Percentiles rank a stretch among this genome's conserved stretches.
These are phyloP conservation scores for Fusarium equiseti DNA, from an alignment of 2,329 filamentous ascomycete species.

Conservation along the genomic window DNA sequence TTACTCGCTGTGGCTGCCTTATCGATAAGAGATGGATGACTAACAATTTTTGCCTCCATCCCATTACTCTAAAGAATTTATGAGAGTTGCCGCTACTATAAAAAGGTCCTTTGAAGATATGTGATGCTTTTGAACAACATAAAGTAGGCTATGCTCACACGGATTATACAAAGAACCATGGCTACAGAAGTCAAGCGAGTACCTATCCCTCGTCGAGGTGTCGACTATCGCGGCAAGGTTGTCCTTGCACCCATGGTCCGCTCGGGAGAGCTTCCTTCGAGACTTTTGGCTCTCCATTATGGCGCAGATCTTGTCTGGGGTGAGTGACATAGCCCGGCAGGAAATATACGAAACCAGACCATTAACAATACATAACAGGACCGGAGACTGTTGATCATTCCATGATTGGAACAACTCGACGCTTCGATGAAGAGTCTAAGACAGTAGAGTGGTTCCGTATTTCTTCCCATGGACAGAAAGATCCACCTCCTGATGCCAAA, in stretches of 20 bases:
- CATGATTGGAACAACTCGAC: constrained; percentile 87
- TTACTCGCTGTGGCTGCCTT: constrained; percentile 1
- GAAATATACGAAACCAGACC: background rate
- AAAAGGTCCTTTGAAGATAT: constrained; percentile 9
- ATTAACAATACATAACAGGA: constrained; percentile 60
- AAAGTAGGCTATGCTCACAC: constrained; percentile 49
- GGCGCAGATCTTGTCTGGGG: constrained; percentile 98
- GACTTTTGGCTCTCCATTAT: constrained; percentile 90
- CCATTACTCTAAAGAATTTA: constrained; percentile 24
- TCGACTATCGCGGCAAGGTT: constrained; percentile 93
- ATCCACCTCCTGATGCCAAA: constrained; percentile 63
- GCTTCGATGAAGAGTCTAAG: constrained; percentile 78
- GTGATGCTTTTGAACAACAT: constrained; percentile 16
- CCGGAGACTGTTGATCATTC: constrained; percentile 95
- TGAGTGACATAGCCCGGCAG: constrained; percentile 54
- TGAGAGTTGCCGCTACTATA: constrained; percentile 17
- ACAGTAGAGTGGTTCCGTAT: constrained; percentile 88
- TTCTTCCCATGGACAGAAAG: constrained; percentile 76
- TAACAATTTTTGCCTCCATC: constrained; percentile 39
- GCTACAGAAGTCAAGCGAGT: constrained; percentile 73
- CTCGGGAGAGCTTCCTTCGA: constrained; percentile 93
- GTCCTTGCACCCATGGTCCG: constrained; percentile 98
- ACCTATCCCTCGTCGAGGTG: constrained; percentile 86
- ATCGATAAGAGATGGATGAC: constrained; percentile 46
- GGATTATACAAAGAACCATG: constrained; percentile 66